Percentiles rank a stretch among this genome's conserved stretches.
phyloP scores from a whole-genome alignment of 2,329 filamentous ascomycete species.

The Exophiala aquamarina region DNA sequence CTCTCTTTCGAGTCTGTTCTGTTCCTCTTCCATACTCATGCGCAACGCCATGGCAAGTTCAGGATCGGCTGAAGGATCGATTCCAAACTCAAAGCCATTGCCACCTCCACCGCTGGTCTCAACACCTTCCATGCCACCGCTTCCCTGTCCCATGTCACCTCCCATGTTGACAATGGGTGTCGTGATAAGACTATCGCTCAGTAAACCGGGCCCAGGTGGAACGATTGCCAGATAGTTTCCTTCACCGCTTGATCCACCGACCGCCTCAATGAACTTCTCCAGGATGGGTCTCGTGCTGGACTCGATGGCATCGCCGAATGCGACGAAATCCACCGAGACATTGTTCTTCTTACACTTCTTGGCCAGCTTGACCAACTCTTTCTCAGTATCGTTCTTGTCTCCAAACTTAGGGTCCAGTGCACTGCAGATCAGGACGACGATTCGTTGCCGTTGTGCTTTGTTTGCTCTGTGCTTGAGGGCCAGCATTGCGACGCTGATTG shows the following conservation, averaged over 20 bases:
- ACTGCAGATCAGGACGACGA: constrained; percentile 96
- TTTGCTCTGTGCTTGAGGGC: constrained; percentile 98
- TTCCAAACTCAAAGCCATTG: constrained; percentile 78
- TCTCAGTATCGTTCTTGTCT: constrained; percentile 71
- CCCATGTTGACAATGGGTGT: constrained; percentile 74
- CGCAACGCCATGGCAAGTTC: constrained; percentile 90
- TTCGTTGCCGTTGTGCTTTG: constrained; percentile 92
- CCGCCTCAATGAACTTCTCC: constrained; percentile 86
- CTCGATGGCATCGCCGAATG: constrained; percentile 83
- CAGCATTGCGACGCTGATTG: constrained; percentile 88
- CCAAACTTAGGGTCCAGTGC: constrained; percentile 56
- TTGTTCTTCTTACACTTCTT: constrained; percentile 99
- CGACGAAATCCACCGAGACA: constrained; percentile 88
- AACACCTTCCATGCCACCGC: constrained; percentile 57
- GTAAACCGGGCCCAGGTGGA: constrained; percentile 83
- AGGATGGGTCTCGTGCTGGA: constrained; percentile 88
- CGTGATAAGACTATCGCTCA: constrained; percentile 87
- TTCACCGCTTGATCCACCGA: constrained; percentile 75
- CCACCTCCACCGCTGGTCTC: constrained; percentile 51
- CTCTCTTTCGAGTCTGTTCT: constrained; percentile 85
- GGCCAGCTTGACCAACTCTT: constrained; percentile 81
- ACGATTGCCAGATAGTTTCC: constrained; percentile 90
- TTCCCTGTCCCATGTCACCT: constrained; percentile 59
- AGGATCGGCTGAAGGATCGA: constrained; percentile 88
- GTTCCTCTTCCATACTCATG: constrained; percentile 98